Base-by-base conservation (phyloP, 495 filamentous ascomycete genomes). In the Penicillium waksmanii region DNA sequence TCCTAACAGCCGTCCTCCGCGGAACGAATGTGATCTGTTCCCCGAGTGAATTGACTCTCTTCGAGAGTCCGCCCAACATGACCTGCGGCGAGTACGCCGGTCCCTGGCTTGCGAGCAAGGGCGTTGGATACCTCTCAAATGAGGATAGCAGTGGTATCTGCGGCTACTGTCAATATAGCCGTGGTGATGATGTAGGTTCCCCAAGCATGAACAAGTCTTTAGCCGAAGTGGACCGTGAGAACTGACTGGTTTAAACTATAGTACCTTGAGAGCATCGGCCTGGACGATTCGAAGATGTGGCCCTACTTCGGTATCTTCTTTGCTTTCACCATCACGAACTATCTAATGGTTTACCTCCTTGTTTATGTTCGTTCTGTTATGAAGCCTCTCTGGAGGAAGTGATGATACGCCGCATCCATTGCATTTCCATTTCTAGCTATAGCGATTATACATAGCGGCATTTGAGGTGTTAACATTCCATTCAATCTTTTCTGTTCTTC, bases 51-150 rank as follows among this genome's bases (percentile, higher is more conserved):
- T 76, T 89, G 49, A 89, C 86, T 54, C 58, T 63, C 4, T 93
- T 94, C 71, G 71, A 68, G 1, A 81, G 85, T 13, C 90, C 90
- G 0, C 51, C 69, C 0, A 83, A 84, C 12, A 76, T 85, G 67
- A 86, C 78, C 2, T 94, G 90, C 62, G 86, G 82, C 19, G 82
- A 85, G 18, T 96, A 96, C 72, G 91, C 91, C 77, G 66, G 68
- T 8, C 58, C 75, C 0, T 92, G 87, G 75, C 91, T 95, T 57
- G 67, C 73, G 1, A 63, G 66, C 21, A 83, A 82, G 27, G 89
- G 86, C 0, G 66, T 86, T 0, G 91, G 91, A 1, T 95, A 95
- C 68, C 70, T 96, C 11, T 68, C 68, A 0, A 71, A 81, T 35
- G 74, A 72, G 7, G 62, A 64, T 2, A 65, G 65, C 12, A 65